Percentiles rank a stretch among this genome's conserved stretches.
Evolutionary conservation across 1,284 basidiomycete genomes (phyloP).

Genomic region (Rhodotorula sp.): DNA sequence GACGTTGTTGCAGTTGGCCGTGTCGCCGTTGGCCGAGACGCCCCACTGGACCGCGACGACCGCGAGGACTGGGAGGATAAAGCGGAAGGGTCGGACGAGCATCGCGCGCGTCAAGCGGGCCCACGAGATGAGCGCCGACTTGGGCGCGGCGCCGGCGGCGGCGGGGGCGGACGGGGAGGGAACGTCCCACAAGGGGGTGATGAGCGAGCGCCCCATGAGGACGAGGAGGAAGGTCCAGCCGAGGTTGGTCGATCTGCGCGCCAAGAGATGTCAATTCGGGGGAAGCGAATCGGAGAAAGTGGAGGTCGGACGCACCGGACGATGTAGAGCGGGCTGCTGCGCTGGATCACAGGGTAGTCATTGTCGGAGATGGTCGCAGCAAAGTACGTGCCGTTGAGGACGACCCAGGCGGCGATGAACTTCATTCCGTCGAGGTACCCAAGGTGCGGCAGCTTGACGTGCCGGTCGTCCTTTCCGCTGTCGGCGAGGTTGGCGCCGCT

Average conservation of each 20-base stretch:
- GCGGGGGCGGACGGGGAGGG: slow-evolving; percentile 33
- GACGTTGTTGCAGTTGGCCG: slow-evolving; percentile 46
- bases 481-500: slow-evolving; percentile 40
- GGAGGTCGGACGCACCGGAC: slow-evolving; percentile 36
- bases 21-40: slow-evolving; percentile 44
- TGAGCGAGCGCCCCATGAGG: slow-evolving; percentile 45
- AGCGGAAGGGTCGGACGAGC: slow-evolving; percentile 47
- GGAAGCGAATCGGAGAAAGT: background rate
- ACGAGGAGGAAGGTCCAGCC: slow-evolving; percentile 46
- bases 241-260: slow-evolving; percentile 44
- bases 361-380: slow-evolving; percentile 43
- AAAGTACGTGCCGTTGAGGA: slow-evolving; percentile 49
- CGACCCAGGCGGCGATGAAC: slow-evolving; percentile 47
- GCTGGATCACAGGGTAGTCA: slow-evolving; percentile 46
- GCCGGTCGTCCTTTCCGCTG: slow-evolving; percentile 42
- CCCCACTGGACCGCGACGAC: slow-evolving; percentile 48
- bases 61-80: slow-evolving; percentile 47
- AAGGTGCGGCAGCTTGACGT: slow-evolving; percentile 43
- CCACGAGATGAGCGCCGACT: slow-evolving; percentile 46
- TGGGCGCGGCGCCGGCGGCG: slow-evolving; percentile 20
- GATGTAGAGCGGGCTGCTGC: slow-evolving; percentile 46
- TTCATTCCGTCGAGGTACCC: slow-evolving; percentile 48
- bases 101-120: slow-evolving; percentile 47
- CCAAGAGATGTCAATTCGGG: background rate
- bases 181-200: slow-evolving; percentile 48